Conservation (phyloP, 2,329 filamentous ascomycete genomes). For the Pseudogymnoascus sp. region DNA sequence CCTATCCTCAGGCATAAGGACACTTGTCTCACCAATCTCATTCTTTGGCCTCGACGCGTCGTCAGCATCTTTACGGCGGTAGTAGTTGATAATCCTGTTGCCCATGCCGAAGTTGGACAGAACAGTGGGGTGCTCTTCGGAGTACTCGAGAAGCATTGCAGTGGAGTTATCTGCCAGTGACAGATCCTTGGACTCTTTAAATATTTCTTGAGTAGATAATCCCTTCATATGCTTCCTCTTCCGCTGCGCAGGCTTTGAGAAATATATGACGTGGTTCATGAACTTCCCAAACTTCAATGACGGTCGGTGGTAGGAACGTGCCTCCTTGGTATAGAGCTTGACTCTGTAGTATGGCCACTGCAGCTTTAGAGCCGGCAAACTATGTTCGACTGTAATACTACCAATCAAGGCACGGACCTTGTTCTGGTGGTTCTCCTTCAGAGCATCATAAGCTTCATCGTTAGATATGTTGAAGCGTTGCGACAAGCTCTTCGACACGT, state of each 20-base stretch:
- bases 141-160: constrained; percentile 86
- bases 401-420: constrained; percentile 90
- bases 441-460: constrained; percentile 86
- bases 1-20: constrained; percentile 85
- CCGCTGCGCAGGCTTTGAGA: constrained; percentile 62
- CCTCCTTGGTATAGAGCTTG: constrained; percentile 61
- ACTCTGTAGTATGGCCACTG: constrained; percentile 96
- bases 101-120: constrained; percentile 98
- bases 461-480: constrained; percentile 93
- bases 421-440: constrained; percentile 95
- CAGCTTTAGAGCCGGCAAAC: constrained; percentile 80
- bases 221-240: constrained; percentile 80
- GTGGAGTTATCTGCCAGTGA: constrained; percentile 83
- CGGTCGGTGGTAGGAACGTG: constrained; percentile 79
- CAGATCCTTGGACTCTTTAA: constrained; percentile 70
- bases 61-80: constrained; percentile 69
- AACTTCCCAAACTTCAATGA: constrained; percentile 63
- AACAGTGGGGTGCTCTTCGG: constrained; percentile 84
- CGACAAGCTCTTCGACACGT: constrained; percentile 63
- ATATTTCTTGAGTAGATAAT: constrained; percentile 70
- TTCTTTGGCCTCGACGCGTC: constrained; percentile 39
- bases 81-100: constrained; percentile 92
- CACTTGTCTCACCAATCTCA: constrained; percentile 80
- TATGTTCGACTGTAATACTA: constrained; percentile 89
- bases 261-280: constrained; percentile 59